Evolutionary conservation across 2,329 filamentous ascomycete genomes (phyloP).

Genomic region (Penicillium sp.): DNA sequence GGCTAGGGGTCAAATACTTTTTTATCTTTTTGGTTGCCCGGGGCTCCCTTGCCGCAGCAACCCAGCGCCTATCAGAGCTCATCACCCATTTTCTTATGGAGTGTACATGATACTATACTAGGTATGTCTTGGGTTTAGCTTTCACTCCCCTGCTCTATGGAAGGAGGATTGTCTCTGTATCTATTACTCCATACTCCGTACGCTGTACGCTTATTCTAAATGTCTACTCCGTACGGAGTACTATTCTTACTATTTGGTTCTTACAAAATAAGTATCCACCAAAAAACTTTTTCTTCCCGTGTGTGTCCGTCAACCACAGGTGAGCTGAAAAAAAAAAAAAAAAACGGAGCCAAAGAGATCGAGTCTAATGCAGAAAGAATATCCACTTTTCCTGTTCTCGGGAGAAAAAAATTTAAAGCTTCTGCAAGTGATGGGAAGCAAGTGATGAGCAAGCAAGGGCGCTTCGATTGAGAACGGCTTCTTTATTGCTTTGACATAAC

Average conservation of each 20-base stretch:
- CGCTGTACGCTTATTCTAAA: too few species aligned
- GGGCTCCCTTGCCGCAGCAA: conserved; percentile 43
- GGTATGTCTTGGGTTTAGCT: conserved; percentile 4
- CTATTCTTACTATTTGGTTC: not conserved
- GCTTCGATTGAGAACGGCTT: conserved; percentile 9
- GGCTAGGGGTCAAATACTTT: conserved; percentile 11
- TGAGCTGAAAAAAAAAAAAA: conserved; percentile 27
- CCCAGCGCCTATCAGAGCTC: conserved; percentile 35
- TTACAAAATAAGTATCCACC: conserved; percentile 14
- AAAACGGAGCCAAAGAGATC: conserved; percentile 32
- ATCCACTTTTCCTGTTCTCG: conserved; percentile 33
- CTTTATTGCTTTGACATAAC: conserved; percentile 4
- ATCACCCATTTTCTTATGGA: not conserved
- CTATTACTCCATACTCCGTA: too few species aligned
- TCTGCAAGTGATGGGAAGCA: conserved; percentile 25
- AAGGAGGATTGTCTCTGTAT: conserved; percentile 8
- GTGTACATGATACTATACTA: too few species aligned
- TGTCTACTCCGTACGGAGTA: too few species aligned
- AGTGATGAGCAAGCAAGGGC: conserved; percentile 2
- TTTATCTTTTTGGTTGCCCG: conserved; percentile 34
- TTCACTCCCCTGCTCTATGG: not conserved
- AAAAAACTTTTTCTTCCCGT: conserved; percentile 20
- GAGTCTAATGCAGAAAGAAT: conserved; percentile 28
- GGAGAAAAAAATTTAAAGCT: conserved; percentile 36
- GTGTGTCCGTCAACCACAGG: conserved; percentile 15